Evolutionary conservation across 1,284 basidiomycete genomes (phyloP), one percentile per base, ranked within the genome.

Genomic region (Sporisorium graminicola): DNA sequence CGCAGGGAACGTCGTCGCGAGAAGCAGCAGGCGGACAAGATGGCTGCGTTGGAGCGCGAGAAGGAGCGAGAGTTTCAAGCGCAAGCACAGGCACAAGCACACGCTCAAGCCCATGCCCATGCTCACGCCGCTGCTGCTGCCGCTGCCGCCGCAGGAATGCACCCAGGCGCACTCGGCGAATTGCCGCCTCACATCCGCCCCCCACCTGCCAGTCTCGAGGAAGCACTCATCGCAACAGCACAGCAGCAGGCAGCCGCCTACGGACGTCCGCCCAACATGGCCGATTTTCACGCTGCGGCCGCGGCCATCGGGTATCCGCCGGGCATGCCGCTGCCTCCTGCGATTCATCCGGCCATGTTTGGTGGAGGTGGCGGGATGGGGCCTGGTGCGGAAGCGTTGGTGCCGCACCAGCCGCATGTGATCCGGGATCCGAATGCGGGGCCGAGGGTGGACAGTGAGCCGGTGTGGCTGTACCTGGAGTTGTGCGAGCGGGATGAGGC

Each of bases 391-490:
- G 65, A 69, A 10, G 64, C 56, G n/a, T 16, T 63, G 14, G 57
- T 63, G 26, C 60, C 24, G 18, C 74, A 68, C 18, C 59, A 63
- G 26, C 62, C 73, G 26, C 73, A 71, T 42, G 68, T 76, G 22
- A 51, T 72, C 3, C 54, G 74, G 13, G 74, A 77, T 43, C 74
- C 69, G 6, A 77, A 77, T 20, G 74, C 80, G 0, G 83, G 83
- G 9, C 83, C 82, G 2, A 65, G 82, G 3, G 83, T 85, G 20
- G 82, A 85, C 50, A 81, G 75, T 44, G 83, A 84, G 61, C 79
- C 79, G 0, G 84, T 85, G 2, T 84, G 84, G 82, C 70, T 81
- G 51, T 81, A 81, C 31, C 61, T 85, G 18, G 82, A 84, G 58
- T 73, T 76, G 18, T 81, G 81, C 52, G 82, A 82, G 58, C 68